phyloP scores from a whole-genome alignment of 441 rosid genomes.

The Biscutella laevigata region DNA sequence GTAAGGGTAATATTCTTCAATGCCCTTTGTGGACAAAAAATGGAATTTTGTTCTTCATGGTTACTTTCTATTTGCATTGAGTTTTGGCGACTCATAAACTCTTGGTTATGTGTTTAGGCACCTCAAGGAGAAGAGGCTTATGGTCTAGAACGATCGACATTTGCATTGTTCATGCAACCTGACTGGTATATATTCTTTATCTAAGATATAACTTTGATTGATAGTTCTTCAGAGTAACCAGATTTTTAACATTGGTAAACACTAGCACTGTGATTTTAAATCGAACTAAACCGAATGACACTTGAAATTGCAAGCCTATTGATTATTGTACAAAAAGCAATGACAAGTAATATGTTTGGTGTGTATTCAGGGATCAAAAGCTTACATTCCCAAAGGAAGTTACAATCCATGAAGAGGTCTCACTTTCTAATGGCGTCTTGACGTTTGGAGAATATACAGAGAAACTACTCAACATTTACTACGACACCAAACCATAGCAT shows the following conservation, averaged over 20 bases:
- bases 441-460: conserved; percentile 85
- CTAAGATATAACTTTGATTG: not conserved
- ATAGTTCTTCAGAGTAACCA: no score
- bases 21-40: not conserved
- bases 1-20: conserved; percentile 52
- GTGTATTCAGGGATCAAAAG: conserved; percentile 55
- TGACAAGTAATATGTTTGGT: not conserved
- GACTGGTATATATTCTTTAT: conserved; percentile 50
- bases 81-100: not conserved
- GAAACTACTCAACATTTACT: conserved; percentile 69
- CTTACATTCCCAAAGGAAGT: conserved; percentile 63
- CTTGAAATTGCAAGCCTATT: no score
- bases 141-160: conserved; percentile 74
- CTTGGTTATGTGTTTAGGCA: conserved; percentile 40
- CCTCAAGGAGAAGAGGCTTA: conserved; percentile 63
- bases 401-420: conserved; percentile 54
- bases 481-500: conserved; percentile 44
- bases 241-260: no score
- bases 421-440: conserved; percentile 35
- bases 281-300: no score
- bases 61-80: not conserved
- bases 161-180: conserved; percentile 95
- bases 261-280: no score
- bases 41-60: not conserved
- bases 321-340: not conserved